Conservation (phyloP, 2,329 filamentous ascomycete genomes). For the Neonectria magnoliae region DNA sequence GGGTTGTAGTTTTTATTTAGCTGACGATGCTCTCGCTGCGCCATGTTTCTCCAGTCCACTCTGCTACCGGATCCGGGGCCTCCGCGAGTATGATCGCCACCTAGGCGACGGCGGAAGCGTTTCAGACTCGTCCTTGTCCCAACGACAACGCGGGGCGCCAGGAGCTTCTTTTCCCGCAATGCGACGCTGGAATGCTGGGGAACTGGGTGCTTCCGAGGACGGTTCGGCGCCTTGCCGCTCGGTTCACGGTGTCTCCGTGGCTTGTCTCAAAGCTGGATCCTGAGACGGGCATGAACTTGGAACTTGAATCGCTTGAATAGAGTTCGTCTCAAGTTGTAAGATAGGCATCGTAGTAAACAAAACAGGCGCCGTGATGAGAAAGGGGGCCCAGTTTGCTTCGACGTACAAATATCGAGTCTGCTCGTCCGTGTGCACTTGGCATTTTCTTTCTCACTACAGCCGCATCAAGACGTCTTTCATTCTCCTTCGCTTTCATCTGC, state of each 20-base stretch:
- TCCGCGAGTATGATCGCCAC: slow-evolving; percentile 19
- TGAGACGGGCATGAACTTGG: slow-evolving; percentile 13
- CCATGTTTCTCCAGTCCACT: slow-evolving; percentile 8
- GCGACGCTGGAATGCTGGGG: not conserved
- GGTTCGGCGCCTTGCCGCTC: not conserved
- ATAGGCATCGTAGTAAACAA: not conserved
- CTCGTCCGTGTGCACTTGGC: not conserved
- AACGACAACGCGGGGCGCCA: not conserved
- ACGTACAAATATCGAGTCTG: slow-evolving; percentile 21
- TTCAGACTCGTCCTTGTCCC: slow-evolving; percentile 11
- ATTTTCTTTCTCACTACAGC: slow-evolving; percentile 37
- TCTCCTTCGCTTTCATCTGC: slow-evolving; percentile 18
- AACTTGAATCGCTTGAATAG: not conserved
- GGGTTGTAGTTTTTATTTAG: not conserved
- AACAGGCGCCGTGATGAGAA: not conserved
- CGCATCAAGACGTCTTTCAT: slow-evolving; percentile 8
- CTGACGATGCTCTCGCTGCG: not conserved
- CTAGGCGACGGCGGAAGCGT: not conserved
- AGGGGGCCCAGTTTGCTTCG: not conserved
- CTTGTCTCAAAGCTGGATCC: slow-evolving; percentile 13
- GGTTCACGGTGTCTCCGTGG: slow-evolving; percentile 1
- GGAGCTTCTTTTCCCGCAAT: slow-evolving; percentile 1
- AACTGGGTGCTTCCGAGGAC: not conserved
- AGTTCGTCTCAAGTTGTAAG: not conserved
- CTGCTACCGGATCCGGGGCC: slow-evolving; percentile 20